These are phyloP conservation scores for Solanum sejunctum DNA, from an alignment of 257 asterid genomes.

Conservation along the genomic window DNA sequence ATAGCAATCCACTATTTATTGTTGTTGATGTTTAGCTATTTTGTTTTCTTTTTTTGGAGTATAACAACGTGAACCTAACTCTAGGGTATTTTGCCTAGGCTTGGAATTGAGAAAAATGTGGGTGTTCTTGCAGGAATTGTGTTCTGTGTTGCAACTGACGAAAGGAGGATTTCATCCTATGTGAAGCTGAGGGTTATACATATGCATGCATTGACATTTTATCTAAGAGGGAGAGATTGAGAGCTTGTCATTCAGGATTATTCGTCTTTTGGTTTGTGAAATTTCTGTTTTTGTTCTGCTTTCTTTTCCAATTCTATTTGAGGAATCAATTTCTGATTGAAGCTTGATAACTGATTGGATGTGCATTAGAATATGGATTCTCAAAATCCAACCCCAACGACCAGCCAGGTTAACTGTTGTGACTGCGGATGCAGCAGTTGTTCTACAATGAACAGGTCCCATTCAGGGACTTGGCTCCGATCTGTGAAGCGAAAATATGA, in stretches of 20 bases:
- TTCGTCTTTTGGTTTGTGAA: not conserved
- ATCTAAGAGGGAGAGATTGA: not conserved
- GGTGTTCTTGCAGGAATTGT: not conserved
- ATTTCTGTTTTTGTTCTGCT: not conserved
- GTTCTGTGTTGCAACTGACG: not conserved
- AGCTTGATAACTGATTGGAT: constrained; percentile 11
- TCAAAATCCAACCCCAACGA: constrained; percentile 24
- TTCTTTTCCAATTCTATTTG: constrained; percentile 4
- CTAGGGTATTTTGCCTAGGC: not conserved
- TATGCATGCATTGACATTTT: not conserved
- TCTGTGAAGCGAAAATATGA: constrained; percentile 65
- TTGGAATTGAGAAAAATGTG: not conserved
- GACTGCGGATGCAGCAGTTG: constrained; percentile 72
- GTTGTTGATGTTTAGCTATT: not conserved
- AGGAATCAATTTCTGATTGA: constrained; percentile 4
- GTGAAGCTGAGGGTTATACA: not conserved
- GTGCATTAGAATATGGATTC: constrained; percentile 41
- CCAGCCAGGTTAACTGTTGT: constrained; percentile 45
- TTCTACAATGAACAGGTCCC: constrained; percentile 32
- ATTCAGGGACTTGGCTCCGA: constrained; percentile 43
- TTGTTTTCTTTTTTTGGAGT: not conserved
- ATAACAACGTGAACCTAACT: not conserved
- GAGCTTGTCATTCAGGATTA: not conserved
- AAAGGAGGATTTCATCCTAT: not conserved
- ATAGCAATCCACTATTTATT: not conserved